Evolutionary conservation across 495 filamentous ascomycete species (phyloP).

Genomic region (Filosporella fistucella): DNA sequence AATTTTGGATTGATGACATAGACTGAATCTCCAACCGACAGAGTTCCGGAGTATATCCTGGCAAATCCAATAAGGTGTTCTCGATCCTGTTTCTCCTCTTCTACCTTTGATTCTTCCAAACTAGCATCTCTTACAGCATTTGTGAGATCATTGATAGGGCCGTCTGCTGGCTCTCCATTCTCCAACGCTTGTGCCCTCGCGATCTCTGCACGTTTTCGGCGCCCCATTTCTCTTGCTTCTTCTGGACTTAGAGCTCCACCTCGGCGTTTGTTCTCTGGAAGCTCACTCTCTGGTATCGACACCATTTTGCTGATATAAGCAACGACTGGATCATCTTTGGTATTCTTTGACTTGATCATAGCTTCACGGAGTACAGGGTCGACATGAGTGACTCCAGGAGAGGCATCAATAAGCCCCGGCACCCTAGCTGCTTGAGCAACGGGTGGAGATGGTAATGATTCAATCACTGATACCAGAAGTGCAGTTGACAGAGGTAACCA

Average conservation of each 20-base stretch:
- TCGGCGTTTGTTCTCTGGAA: slow-evolving; percentile 74
- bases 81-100: slow-evolving; percentile 56
- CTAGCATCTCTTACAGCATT: slow-evolving; percentile 47
- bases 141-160: slow-evolving; percentile 38
- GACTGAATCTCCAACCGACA: slow-evolving; percentile 83
- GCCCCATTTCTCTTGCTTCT: slow-evolving; percentile 80
- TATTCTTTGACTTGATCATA: slow-evolving; percentile 73
- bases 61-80: slow-evolving; percentile 96
- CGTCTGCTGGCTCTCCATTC: slow-evolving; percentile 28
- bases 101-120: slow-evolving; percentile 40
- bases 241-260: slow-evolving; percentile 68
- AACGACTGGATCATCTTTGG: slow-evolving; percentile 69
- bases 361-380: slow-evolving; percentile 65
- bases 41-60: slow-evolving; percentile 82
- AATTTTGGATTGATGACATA: slow-evolving; percentile 94
- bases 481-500: slow-evolving; percentile 96
- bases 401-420: slow-evolving; percentile 71
- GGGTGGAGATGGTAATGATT: slow-evolving; percentile 84
- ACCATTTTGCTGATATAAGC: slow-evolving; percentile 99
- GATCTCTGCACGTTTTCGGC: slow-evolving; percentile 85
- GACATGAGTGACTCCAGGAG: slow-evolving; percentile 70
- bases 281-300: slow-evolving; percentile 84
- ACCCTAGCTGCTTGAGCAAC: slow-evolving; percentile 79
- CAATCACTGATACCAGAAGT: slow-evolving; percentile 84
- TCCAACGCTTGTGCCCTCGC: slow-evolving; percentile 61